Evolutionary conservation across 371 early-diverging fungal genomes (phyloP).

Genomic region (Rhizomucor miehei): DNA sequence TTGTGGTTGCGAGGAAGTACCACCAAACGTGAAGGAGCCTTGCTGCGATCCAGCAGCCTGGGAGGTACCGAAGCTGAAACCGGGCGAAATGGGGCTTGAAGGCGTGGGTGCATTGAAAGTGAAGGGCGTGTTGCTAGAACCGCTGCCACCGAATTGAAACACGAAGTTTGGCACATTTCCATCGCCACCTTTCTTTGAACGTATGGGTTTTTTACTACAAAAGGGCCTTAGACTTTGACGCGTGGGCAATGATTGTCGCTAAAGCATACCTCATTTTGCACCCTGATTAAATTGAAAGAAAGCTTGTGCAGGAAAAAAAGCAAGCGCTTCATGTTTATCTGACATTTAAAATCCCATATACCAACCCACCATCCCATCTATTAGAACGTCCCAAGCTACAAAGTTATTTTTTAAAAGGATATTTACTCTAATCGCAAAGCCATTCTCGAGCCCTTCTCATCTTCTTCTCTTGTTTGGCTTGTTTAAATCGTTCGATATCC

Average conservation of each 20-base stretch:
- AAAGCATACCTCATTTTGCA: no score
- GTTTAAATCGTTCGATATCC: conserved; percentile 41
- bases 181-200: conserved; percentile 7
- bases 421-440: conserved; percentile 24
- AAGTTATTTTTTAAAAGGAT: conserved; percentile 6
- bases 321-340: not conserved
- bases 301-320: not conserved
- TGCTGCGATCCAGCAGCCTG: no score
- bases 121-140: conserved; percentile 1
- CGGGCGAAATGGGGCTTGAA: not conserved
- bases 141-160: not conserved
- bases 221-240: no score
- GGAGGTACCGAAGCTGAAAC: not conserved
- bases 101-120: not conserved
- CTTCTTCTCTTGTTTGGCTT: conserved; percentile 42
- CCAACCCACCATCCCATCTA: not conserved
- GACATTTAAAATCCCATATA: not conserved
- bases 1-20: no score
- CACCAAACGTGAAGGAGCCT: no score
- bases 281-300: not conserved
- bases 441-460: conserved; percentile 39
- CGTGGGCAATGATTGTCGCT: no score
- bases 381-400: no score
- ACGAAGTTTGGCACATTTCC: conserved; percentile 3
- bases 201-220: not conserved